Conservation (phyloP, 805 yeast genomes). For the Yarrowia sp. region DNA sequence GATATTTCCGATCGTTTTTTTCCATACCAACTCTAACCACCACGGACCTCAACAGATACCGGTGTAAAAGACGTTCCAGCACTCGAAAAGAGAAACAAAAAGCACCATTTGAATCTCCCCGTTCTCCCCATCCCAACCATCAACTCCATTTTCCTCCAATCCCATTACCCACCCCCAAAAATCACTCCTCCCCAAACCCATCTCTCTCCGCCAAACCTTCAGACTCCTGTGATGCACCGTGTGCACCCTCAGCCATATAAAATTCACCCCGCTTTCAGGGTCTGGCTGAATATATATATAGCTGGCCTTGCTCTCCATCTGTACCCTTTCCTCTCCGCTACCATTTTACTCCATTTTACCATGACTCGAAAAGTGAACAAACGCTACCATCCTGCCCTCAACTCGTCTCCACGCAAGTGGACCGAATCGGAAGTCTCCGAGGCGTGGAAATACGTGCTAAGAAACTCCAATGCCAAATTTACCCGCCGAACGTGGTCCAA, state of each 20-base stretch:
- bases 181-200: neutral
- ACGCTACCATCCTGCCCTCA: neutral
- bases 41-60: no score
- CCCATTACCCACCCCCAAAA: neutral
- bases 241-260: neutral
- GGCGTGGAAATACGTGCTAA: constrained; percentile 9
- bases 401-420: neutral
- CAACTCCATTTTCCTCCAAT: neutral
- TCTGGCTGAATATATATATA: neutral
- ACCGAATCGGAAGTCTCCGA: neutral
- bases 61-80: neutral
- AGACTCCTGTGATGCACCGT: neutral
- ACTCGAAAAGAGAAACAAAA: neutral
- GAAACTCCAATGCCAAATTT: constrained; percentile 2
- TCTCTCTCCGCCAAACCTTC: neutral
- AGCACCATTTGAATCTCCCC: neutral
- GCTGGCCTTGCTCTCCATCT: no score
- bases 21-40: neutral
- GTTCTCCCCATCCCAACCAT: no score
- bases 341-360: no score
- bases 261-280: constrained; percentile 6
- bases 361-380: neutral
- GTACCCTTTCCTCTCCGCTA: no score
- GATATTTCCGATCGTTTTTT: neutral
- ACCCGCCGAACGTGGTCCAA: constrained; percentile 1